phyloP scores from a whole-genome alignment of 176 grass and related monocot species.

The Secale cereale region DNA sequence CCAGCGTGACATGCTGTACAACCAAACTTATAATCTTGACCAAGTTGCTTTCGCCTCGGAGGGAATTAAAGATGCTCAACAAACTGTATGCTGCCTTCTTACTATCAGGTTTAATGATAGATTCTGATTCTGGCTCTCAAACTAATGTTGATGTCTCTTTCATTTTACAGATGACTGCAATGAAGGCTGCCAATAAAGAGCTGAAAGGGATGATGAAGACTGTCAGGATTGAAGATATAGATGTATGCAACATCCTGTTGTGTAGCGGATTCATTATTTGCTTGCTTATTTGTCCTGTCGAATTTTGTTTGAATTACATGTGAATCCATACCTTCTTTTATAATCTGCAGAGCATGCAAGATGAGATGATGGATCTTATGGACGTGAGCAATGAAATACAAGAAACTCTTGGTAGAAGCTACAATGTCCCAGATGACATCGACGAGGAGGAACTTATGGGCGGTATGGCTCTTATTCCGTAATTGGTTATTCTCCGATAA shows the following conservation, averaged over 20 bases:
- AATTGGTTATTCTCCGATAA: background rate
- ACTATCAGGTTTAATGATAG: background rate
- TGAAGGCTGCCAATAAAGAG: slow-evolving; percentile 96
- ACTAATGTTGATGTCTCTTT: background rate
- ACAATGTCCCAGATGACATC: slow-evolving; percentile 94
- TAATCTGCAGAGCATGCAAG: slow-evolving; percentile 88
- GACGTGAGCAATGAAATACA: slow-evolving; percentile 95
- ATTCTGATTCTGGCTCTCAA: background rate
- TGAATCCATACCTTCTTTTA: background rate
- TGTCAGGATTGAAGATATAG: slow-evolving; percentile 88
- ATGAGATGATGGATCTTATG: slow-evolving; percentile 99
- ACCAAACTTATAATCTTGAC: slow-evolving; percentile 95
- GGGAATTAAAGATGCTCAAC: slow-evolving; percentile 95
- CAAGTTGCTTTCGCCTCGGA: slow-evolving; percentile 92
- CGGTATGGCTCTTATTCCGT: slow-evolving; percentile 37
- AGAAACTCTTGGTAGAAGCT: slow-evolving; percentile 92
- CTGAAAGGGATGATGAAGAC: slow-evolving; percentile 99
- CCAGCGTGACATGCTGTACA: slow-evolving; percentile 94
- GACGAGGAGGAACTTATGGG: slow-evolving; percentile 98
- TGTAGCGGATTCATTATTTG: background rate
- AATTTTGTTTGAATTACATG: background rate
- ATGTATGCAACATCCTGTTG: slow-evolving; percentile 48
- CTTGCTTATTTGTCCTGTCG: background rate
- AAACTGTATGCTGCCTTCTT: slow-evolving; percentile 53
- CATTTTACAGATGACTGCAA: slow-evolving; percentile 69